phyloP scores from a whole-genome alignment of 2,329 filamentous ascomycete species.

The Botrytis fabae region DNA sequence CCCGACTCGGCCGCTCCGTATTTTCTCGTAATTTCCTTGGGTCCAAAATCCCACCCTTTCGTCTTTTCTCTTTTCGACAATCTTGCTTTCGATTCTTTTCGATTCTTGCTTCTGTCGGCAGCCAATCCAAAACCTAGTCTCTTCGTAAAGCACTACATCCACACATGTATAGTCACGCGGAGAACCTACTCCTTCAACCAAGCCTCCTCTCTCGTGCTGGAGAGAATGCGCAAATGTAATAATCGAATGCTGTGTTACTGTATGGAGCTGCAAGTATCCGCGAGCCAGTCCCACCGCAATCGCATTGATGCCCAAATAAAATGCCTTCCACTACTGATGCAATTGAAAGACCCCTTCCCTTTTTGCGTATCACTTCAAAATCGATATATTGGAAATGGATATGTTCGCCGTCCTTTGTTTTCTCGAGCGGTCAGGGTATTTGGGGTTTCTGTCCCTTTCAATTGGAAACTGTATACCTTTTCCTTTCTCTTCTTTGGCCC shows the following conservation, averaged over 20 bases:
- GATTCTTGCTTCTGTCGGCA: neutral
- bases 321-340: constrained; percentile 22
- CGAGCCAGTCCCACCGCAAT: constrained; percentile 32
- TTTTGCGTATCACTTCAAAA: constrained; percentile 24
- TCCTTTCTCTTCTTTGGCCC: neutral
- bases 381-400: constrained; percentile 26
- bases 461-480: constrained; percentile 12
- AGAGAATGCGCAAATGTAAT: constrained; percentile 24
- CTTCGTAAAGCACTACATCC: constrained; percentile 21
- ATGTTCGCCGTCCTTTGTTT: constrained; percentile 19
- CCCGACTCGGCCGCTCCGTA: constrained; percentile 19
- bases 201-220: constrained; percentile 19
- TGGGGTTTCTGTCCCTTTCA: constrained; percentile 9
- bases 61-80: constrained; percentile 9
- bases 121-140: constrained; percentile 20
- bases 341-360: constrained; percentile 22
- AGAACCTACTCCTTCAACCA: constrained; percentile 17
- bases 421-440: constrained; percentile 15
- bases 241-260: constrained; percentile 34
- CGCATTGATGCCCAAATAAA: constrained; percentile 39
- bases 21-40: constrained; percentile 19
- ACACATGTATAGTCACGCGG: constrained; percentile 26
- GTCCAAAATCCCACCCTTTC: constrained; percentile 9
- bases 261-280: constrained; percentile 36
- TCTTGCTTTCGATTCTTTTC: constrained; percentile 11